Evolutionary conservation across 768 basidiomycete genomes (phyloP).

Genomic region (Xerocomellus chrysenteron): DNA sequence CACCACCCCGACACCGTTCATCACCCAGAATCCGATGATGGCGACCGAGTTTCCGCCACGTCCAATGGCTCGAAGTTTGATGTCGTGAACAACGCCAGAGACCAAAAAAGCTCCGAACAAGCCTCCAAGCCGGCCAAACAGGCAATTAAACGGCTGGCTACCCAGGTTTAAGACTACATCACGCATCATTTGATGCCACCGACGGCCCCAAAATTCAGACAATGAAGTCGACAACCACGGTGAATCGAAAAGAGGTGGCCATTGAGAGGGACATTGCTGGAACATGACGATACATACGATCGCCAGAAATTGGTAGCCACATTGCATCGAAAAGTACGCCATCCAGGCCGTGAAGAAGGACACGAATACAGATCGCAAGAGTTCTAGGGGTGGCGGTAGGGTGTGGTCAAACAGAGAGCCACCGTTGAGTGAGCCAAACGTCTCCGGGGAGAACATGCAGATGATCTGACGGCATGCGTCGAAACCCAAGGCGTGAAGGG

Average conservation of each 20-base stretch:
- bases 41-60: constrained; percentile 41
- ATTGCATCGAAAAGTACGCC: constrained; percentile 47
- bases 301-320: constrained; percentile 40
- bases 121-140: constrained; percentile 50
- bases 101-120: constrained; percentile 57
- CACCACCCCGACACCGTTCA: constrained; percentile 51
- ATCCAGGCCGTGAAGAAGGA: constrained; percentile 34
- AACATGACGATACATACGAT: constrained; percentile 48
- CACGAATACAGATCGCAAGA: constrained; percentile 42
- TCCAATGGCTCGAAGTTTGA: constrained; percentile 35
- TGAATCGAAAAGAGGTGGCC: constrained; percentile 60
- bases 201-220: constrained; percentile 56
- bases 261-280: constrained; percentile 47
- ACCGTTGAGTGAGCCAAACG: constrained; percentile 34
- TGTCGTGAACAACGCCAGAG: constrained; percentile 58
- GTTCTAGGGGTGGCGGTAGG: constrained; percentile 31
- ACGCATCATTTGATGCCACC: constrained; percentile 71
- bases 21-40: constrained; percentile 52
- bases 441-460: constrained; percentile 36
- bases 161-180: constrained; percentile 54
- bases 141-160: constrained; percentile 37
- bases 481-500: constrained; percentile 7
- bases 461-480: constrained; percentile 10
- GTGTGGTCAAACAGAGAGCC: constrained; percentile 35
- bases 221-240: constrained; percentile 61